Evolutionary conservation across 2,329 filamentous ascomycete genomes (phyloP).

Genomic region (Triangularia setosa): DNA sequence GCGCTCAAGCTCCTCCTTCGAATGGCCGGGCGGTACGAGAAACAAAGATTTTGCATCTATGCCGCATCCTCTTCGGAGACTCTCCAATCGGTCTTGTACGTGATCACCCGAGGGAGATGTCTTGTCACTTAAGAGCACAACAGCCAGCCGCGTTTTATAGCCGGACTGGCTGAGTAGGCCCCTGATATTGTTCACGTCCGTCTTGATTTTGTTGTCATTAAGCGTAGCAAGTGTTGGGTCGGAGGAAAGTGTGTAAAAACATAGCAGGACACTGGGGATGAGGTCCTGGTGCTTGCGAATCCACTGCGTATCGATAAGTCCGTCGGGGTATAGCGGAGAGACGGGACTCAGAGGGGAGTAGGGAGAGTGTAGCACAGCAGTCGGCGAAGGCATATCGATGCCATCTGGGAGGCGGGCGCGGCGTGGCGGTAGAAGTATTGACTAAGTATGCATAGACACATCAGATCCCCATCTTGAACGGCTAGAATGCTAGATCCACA

Average conservation of each 20-base stretch:
- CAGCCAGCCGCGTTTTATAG: conserved; percentile 73
- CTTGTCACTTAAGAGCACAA: conserved; percentile 73
- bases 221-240: conserved; percentile 70
- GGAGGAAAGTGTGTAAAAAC: conserved; percentile 73
- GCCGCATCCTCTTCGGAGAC: conserved; percentile 73
- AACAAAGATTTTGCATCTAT: conserved; percentile 83
- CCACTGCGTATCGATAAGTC: conserved; percentile 78
- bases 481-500: background rate
- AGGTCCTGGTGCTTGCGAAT: conserved; percentile 82
- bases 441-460: conserved; percentile 35
- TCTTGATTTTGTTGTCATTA: conserved; percentile 84
- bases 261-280: conserved; percentile 74
- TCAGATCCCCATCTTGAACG: conserved; percentile 16
- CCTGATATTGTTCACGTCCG: conserved; percentile 76
- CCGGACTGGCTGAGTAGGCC: conserved; percentile 63
- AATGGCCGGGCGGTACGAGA: conserved; percentile 72
- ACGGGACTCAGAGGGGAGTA: conserved; percentile 83
- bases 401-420: conserved; percentile 51
- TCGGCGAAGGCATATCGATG: conserved; percentile 43
- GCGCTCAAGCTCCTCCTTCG: conserved; percentile 65
- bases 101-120: conserved; percentile 47
- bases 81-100: conserved; percentile 66
- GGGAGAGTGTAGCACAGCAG: conserved; percentile 74
- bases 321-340: conserved; percentile 84
- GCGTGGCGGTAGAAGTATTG: conserved; percentile 54